phyloP scores from a whole-genome alignment of 768 basidiomycete species.

The Psilocybe tampanensis region DNA sequence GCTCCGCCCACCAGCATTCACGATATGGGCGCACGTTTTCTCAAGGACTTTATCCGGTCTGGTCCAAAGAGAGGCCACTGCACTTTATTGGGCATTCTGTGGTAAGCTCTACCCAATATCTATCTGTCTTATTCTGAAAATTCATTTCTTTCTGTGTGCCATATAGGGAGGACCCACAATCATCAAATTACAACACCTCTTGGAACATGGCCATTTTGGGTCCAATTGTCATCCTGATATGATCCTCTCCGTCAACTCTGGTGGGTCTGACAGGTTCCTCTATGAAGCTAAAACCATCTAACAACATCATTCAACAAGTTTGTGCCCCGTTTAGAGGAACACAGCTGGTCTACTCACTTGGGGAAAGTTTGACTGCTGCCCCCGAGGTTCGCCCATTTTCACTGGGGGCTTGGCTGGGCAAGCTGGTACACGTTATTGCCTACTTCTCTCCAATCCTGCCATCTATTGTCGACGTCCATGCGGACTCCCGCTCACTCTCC shows the following conservation, averaged over 20 bases:
- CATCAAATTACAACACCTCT: constrained; percentile 45
- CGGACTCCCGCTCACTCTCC: constrained; percentile 43
- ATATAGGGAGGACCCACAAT: constrained; percentile 49
- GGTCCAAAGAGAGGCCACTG: constrained; percentile 43
- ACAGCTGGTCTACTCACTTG: constrained; percentile 46
- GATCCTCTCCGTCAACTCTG: constrained; percentile 46
- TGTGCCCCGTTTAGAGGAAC: constrained; percentile 52
- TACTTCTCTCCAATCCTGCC: constrained; percentile 47
- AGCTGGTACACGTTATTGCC: constrained; percentile 41
- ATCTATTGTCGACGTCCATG: constrained; percentile 39
- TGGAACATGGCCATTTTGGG: constrained; percentile 45
- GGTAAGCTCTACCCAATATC: constrained; percentile 24
- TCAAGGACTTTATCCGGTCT: constrained; percentile 46
- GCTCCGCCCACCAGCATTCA: constrained; percentile 36
- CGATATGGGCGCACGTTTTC: constrained; percentile 43
- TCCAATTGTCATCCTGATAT: constrained; percentile 39
- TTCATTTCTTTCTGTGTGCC: neutral
- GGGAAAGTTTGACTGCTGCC: constrained; percentile 41
- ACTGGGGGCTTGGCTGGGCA: constrained; percentile 38
- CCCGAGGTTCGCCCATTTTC: constrained; percentile 44
- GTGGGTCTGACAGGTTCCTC: constrained; percentile 24
- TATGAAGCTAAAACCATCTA: neutral
- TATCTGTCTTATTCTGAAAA: neutral
- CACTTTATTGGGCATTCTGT: constrained; percentile 55
- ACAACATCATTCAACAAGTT: constrained; percentile 28